Evolutionary conservation across 225 moss, liverwort and hornwort species (phyloP), one percentile per base, ranked within the genome.

Genomic region (Pseudisothecium myosuroides): DNA sequence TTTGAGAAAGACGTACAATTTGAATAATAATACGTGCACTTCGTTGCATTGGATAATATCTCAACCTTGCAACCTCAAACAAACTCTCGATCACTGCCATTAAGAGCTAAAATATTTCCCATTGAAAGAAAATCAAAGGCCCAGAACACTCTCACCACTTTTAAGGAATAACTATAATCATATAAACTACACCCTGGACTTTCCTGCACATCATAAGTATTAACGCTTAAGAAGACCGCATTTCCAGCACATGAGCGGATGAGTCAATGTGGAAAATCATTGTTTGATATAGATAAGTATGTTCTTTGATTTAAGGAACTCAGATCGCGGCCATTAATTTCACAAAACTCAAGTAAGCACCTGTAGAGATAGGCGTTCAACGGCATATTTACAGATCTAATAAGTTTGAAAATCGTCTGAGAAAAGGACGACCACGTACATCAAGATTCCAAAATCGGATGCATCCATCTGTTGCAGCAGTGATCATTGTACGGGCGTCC

Each of bases 371-470:
- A 87, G 23, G 34, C 32, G 59, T 24, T 64, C 23, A 63, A 50
- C 67, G 32, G 49, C 29, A 77, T 88, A 27, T 11, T 55, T 20
- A 50, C 63, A 60, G 81, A 76, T 87, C 60, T 17, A 31, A 49
- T 50, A 15, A 73, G 31, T 52, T 65, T 58, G 64, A 37, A 31
- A 59, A 86, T 86, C 34, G 71, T 71, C 37, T 67, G 41, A 64
- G 39, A 68, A 85, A 58, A 65, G 86, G 47, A 29, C 24, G 72
- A 60, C n/a, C 43, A 88, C 78, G 78, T 94, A 98, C 98, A 85
- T 98, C 97, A 92, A 99, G 96, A 90, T 96, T 94, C 97, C 98
- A 99, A 65, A 95, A 96, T 87, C 94, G 95, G 88, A 99, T 97
- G 87, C 91, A 99, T 73, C 98, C 98, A 92, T 99, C 98, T 49